phyloP scores from a whole-genome alignment of 331 rosid species.

The Cydonia oblonga region DNA sequence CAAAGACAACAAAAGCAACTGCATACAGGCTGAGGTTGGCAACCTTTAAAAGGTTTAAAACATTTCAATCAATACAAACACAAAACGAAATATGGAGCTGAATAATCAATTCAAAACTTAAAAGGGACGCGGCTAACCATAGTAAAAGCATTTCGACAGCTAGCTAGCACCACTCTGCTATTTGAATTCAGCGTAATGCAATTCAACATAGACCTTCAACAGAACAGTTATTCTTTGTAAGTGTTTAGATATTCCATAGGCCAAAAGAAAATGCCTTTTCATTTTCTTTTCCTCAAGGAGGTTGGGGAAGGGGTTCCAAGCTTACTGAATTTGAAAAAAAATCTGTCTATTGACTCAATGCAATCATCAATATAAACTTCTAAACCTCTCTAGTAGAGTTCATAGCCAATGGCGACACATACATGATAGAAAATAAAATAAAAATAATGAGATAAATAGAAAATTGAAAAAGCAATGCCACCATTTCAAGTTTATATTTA shows the following conservation, averaged over 20 bases:
- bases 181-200: conserved; percentile 81
- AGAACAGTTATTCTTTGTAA: background rate
- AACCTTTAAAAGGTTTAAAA: conserved; percentile 33
- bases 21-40: conserved; percentile 82
- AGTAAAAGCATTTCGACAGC: conserved; percentile 88
- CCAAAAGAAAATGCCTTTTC: background rate
- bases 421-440: background rate
- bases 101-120: conserved; percentile 1
- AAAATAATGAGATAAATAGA: background rate
- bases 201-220: conserved; percentile 85
- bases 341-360: background rate
- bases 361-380: background rate
- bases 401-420: background rate
- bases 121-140: conserved; percentile 43
- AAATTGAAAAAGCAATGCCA: background rate
- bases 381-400: too few species aligned
- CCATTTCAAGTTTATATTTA: background rate
- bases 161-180: conserved; percentile 82
- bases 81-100: background rate
- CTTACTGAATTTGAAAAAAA: background rate
- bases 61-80: background rate
- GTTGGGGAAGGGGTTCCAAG: background rate
- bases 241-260: background rate
- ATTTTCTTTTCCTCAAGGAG: background rate
- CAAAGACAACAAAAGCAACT: conserved; percentile 59